Conservation (phyloP, 441 rosid genomes). For the Adansonia madagascariensis region DNA sequence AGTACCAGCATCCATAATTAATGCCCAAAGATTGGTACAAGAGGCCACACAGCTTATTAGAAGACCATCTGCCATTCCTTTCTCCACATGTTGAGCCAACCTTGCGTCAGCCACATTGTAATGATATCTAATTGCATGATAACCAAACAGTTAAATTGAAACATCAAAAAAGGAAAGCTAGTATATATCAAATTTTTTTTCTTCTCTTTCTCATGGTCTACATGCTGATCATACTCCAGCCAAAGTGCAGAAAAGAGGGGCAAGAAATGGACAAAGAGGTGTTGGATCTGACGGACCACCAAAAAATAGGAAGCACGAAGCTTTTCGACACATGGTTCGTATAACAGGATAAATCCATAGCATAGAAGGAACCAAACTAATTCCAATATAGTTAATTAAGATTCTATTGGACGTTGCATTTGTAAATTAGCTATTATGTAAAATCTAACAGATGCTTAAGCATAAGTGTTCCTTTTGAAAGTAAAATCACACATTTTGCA, state of each 20-base stretch:
- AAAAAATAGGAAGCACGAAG: background rate
- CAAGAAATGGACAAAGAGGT: background rate
- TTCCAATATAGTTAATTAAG: background rate
- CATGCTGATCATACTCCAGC: conserved; percentile 10
- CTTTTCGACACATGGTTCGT: background rate
- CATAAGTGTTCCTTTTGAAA: background rate
- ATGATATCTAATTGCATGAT: conserved; percentile 70
- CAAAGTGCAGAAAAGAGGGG: background rate
- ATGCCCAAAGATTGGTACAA: conserved; percentile 94
- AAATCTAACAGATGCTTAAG: background rate
- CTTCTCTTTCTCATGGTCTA: background rate
- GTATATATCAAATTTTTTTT: background rate
- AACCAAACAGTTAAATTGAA: conserved; percentile 28
- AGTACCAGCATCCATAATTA: conserved; percentile 99
- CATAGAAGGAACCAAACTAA: background rate
- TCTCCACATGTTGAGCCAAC: conserved; percentile 91
- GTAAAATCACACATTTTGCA: background rate
- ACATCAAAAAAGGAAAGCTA: background rate
- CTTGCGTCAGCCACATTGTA: conserved; percentile 96
- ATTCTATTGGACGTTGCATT: background rate
- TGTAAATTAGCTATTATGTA: background rate
- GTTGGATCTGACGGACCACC: background rate
- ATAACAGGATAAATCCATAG: background rate
- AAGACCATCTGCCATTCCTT: conserved; percentile 93
- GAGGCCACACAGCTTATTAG: conserved; percentile 94